These are phyloP conservation scores for Cyamopsis tetragonoloba DNA, from an alignment of 306 rosid species.

Conservation along the genomic window DNA sequence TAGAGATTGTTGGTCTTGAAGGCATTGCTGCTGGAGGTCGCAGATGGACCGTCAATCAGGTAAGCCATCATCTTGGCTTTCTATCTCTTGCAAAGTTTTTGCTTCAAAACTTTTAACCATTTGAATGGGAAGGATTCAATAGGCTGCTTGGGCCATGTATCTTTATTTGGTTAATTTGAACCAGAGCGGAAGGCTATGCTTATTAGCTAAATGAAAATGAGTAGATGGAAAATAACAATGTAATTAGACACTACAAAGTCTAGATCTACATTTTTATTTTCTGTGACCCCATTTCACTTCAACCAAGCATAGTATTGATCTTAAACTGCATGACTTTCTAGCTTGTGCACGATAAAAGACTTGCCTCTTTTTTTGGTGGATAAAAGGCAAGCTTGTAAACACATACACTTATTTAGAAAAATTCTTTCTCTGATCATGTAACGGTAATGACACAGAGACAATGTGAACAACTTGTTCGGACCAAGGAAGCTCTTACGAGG, in stretches of 20 bases:
- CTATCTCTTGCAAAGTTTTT: background rate
- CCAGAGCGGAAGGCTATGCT: background rate
- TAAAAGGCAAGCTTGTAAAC: no score
- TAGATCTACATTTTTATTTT: background rate
- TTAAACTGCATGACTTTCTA: background rate
- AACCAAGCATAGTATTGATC: background rate
- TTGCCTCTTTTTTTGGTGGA: no score
- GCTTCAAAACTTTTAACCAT: background rate
- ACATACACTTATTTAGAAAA: no score
- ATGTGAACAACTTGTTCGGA: slow-evolving; percentile 89
- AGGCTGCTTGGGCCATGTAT: background rate
- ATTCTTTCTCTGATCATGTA: slow-evolving; percentile 16
- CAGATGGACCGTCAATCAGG: slow-evolving; percentile 94
- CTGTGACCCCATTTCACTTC: slow-evolving; percentile 2
- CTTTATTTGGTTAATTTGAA: background rate
- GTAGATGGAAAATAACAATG: background rate
- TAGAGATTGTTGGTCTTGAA: slow-evolving; percentile 74
- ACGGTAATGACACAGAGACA: slow-evolving; percentile 79
- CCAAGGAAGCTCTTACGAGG: slow-evolving; percentile 77
- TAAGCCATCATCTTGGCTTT: slow-evolving; percentile 13
- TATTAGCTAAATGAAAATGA: background rate
- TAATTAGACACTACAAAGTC: background rate
- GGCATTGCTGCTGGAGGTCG: slow-evolving; percentile 65
- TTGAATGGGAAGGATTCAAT: background rate
- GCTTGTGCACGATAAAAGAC: background rate